These are phyloP conservation scores for Dipteronia dyeriana DNA, from an alignment of 345 rosid genomes.

Conservation along the genomic window DNA sequence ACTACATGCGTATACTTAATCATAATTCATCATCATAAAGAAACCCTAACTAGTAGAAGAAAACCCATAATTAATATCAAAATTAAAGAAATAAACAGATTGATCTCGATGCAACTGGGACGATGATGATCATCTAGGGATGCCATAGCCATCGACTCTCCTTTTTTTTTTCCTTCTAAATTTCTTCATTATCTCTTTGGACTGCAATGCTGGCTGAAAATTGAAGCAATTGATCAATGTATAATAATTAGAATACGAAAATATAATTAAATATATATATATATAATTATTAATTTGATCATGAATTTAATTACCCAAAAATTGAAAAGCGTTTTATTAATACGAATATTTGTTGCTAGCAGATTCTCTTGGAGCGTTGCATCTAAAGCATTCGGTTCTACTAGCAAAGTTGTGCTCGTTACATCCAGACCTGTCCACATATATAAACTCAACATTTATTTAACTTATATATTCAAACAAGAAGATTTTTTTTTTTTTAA, in stretches of 20 bases:
- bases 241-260: neutral
- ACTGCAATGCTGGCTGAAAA: slow-evolving; percentile 16
- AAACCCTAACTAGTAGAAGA: slow-evolving; percentile 2
- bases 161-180: neutral
- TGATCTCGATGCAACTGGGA: neutral
- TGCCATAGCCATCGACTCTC: neutral
- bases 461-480: neutral
- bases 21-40: slow-evolving; percentile 2
- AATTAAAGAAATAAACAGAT: neutral
- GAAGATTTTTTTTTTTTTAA: too few species aligned
- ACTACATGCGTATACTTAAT: slow-evolving; percentile 25
- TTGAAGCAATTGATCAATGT: neutral
- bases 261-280: neutral
- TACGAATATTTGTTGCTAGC: slow-evolving; percentile 37
- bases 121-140: neutral
- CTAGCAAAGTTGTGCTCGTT: slow-evolving; percentile 94
- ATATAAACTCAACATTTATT: neutral
- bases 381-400: slow-evolving; percentile 85
- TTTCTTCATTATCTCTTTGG: slow-evolving; percentile 16
- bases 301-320: slow-evolving; percentile 13
- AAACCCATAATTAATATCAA: neutral
- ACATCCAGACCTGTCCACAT: slow-evolving; percentile 60
- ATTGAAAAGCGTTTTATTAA: slow-evolving; percentile 20
- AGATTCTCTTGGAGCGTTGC: slow-evolving; percentile 84
- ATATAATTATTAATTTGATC: neutral